Evolutionary conservation across 345 rosid species (phyloP).

Genomic region (Combretum micranthum): DNA sequence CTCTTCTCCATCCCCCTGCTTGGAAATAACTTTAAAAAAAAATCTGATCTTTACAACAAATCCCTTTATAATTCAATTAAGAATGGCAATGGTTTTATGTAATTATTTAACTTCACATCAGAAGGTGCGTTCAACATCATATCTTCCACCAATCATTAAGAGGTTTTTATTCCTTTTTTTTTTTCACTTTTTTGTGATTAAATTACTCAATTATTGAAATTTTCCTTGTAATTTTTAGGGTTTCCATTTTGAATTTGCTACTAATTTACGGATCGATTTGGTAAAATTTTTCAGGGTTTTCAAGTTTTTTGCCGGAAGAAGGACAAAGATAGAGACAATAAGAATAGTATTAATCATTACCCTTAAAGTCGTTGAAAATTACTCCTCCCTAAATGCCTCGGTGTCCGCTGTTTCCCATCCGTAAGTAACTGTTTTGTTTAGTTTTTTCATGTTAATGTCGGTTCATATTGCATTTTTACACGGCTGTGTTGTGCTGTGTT

Average conservation of each 20-base stretch:
- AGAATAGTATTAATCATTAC: slow-evolving; percentile 13
- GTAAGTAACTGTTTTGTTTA: slow-evolving; percentile 26
- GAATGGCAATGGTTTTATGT: slow-evolving; percentile 27
- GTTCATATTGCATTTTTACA: neutral
- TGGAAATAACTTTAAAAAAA: neutral
- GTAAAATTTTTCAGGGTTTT: slow-evolving; percentile 9
- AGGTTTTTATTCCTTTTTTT: slow-evolving; percentile 2
- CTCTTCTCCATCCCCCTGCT: neutral
- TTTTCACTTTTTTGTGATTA: neutral
- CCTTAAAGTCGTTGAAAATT: slow-evolving; percentile 80
- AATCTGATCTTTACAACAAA: no score
- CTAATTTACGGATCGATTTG: slow-evolving; percentile 16
- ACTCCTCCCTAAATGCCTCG: slow-evolving; percentile 89
- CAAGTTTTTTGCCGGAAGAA: slow-evolving; percentile 59
- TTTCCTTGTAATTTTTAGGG: neutral
- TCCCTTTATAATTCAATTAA: neutral
- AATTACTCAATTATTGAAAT: neutral
- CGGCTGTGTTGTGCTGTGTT: neutral
- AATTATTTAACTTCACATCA: slow-evolving; percentile 25
- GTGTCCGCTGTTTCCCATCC: slow-evolving; percentile 75
- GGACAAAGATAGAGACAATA: slow-evolving; percentile 46
- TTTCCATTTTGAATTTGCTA: neutral
- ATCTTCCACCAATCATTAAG: slow-evolving; percentile 7
- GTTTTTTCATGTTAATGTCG: neutral
- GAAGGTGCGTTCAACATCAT: slow-evolving; percentile 25